A percentile compares a stretch with the other conserved stretches of the same genome.
Evolutionary conservation across 2,329 filamentous ascomycete genomes (phyloP).

Genomic region (Clarireedia monteithiana): DNA sequence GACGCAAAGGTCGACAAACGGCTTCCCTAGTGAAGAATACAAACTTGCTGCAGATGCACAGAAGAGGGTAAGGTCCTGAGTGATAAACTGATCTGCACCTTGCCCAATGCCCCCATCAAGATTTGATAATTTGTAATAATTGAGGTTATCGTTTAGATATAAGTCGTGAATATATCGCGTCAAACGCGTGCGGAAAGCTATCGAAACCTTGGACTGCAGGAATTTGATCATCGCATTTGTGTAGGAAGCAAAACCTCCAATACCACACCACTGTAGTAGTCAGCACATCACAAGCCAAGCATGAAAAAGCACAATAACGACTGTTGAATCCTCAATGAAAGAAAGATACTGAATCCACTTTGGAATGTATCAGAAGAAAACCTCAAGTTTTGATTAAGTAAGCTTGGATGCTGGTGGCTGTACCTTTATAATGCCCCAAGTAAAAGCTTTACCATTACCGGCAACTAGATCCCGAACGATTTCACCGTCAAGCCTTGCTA

Average conservation of each 20-base stretch:
- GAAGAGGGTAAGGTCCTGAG: constrained; percentile 91
- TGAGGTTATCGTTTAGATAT: constrained; percentile 89
- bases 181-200: constrained; percentile 89
- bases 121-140: constrained; percentile 93
- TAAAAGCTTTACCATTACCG: constrained; percentile 80
- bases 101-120: constrained; percentile 88
- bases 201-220: constrained; percentile 94
- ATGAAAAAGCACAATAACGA: neutral
- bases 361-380: neutral
- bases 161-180: constrained; percentile 96
- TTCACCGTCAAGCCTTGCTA: constrained; percentile 88
- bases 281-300: neutral
- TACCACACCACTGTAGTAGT: constrained; percentile 66
- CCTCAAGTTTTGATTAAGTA: neutral
- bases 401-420: constrained; percentile 11
- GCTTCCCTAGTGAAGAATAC: constrained; percentile 96
- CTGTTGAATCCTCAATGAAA: neutral
- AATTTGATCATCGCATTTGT: constrained; percentile 99
- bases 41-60: constrained; percentile 86
- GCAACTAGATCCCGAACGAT: constrained; percentile 96
- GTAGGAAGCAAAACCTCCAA: constrained; percentile 89
- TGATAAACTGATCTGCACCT: constrained; percentile 93
- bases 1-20: constrained; percentile 90
- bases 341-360: constrained; percentile 7
- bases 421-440: constrained; percentile 79